These are phyloP conservation scores for Candida schatavii DNA, from an alignment of 805 yeast genomes.

Conservation along the genomic window DNA sequence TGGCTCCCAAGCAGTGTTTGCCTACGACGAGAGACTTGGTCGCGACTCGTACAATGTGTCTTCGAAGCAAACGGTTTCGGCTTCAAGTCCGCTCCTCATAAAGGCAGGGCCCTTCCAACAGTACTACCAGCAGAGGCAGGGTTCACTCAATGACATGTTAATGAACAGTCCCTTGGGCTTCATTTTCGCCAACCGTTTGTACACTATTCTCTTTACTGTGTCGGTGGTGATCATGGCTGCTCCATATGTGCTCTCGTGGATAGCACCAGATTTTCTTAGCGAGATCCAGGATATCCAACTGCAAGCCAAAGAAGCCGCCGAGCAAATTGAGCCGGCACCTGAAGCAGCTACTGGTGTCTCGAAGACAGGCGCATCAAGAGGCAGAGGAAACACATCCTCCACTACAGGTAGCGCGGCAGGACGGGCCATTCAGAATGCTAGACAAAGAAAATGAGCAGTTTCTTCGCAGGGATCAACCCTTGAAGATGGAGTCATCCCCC, in stretches of 20 bases:
- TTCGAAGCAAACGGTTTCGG: conserved; percentile 13
- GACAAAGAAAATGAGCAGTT: conserved; percentile 5
- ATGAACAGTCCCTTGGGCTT: conserved; percentile 41
- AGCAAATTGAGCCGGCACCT: not conserved
- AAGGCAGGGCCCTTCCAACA: conserved; percentile 18
- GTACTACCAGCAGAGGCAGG: conserved; percentile 32
- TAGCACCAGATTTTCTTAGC: conserved; percentile 39
- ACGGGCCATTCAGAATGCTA: not conserved
- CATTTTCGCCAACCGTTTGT: conserved; percentile 34
- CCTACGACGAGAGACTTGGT: conserved; percentile 20
- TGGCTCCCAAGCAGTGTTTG: conserved; percentile 11
- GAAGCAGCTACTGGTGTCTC: not conserved
- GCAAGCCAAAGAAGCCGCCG: not conserved
- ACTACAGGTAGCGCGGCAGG: not conserved
- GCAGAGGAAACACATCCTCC: not conserved
- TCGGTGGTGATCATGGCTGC: conserved; percentile 26
- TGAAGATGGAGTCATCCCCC: too few relatives aligned
- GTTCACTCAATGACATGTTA: conserved; percentile 30
- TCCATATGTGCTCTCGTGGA: conserved; percentile 28
- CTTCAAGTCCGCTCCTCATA: conserved; percentile 19
- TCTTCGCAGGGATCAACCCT: too few relatives aligned
- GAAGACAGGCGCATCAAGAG: not conserved
- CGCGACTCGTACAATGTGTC: conserved; percentile 16
- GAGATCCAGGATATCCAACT: conserved; percentile 19
- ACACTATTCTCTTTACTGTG: conserved; percentile 31